These are phyloP conservation scores for Hura crepitans DNA, from an alignment of 441 rosid species.

Conservation along the genomic window DNA sequence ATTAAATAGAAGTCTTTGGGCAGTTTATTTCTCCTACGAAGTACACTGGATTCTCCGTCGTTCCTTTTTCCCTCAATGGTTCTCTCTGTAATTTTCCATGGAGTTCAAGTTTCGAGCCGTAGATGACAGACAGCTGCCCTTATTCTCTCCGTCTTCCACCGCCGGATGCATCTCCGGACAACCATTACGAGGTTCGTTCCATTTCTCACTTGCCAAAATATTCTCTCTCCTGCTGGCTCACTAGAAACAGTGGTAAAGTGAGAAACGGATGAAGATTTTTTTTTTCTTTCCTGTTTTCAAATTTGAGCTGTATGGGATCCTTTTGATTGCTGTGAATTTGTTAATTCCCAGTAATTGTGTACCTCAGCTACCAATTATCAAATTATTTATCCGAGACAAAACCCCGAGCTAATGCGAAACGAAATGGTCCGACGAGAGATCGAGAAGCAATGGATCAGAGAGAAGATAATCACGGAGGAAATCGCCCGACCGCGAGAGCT, in stretches of 20 bases:
- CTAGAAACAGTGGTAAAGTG: too few species aligned
- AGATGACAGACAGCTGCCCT: slow-evolving; percentile 27
- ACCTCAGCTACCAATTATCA: slow-evolving; percentile 14
- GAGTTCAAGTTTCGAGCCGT: slow-evolving; percentile 48
- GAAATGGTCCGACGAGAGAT: slow-evolving; percentile 26
- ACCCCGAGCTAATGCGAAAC: slow-evolving; percentile 17
- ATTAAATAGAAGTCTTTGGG: too few species aligned
- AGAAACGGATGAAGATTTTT: too few species aligned
- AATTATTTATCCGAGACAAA: background rate
- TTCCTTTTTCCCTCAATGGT: background rate
- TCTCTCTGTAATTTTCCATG: slow-evolving; percentile 24
- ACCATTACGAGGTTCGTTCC: slow-evolving; percentile 30
- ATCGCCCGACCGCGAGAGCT: slow-evolving; percentile 32
- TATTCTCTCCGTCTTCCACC: slow-evolving; percentile 17
- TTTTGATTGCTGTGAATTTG: too few species aligned
- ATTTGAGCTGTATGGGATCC: background rate
- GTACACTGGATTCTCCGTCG: background rate
- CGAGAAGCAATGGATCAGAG: slow-evolving; percentile 43
- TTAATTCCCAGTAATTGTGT: background rate
- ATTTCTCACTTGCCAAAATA: background rate
- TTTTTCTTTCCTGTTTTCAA: background rate
- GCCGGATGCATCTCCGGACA: slow-evolving; percentile 22
- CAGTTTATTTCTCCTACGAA: background rate
- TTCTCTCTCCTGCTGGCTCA: too few species aligned
- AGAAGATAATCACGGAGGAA: slow-evolving; percentile 43